A percentile compares a stretch with the other conserved stretches of the same genome.
Conservation (phyloP, 306 rosid species). For the Quercus rubra region DNA sequence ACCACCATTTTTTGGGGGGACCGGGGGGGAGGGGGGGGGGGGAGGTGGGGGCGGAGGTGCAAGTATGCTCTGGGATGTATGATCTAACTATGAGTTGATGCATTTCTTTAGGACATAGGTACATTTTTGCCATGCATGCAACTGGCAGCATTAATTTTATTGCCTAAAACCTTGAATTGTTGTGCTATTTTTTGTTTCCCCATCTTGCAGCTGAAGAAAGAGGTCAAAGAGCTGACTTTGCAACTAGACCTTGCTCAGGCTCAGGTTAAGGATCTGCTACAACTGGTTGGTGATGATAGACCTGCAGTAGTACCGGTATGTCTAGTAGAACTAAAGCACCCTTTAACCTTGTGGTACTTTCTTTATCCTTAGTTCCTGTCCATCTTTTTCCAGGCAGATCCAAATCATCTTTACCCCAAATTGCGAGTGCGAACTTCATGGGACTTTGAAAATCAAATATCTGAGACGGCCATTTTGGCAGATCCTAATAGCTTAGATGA, state of each 20-base stretch:
- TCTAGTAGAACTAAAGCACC: slow-evolving; percentile 17
- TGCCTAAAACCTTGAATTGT: slow-evolving; percentile 5
- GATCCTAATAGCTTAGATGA: slow-evolving; percentile 30
- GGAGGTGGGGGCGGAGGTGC: background rate
- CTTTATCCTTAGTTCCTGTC: slow-evolving; percentile 18
- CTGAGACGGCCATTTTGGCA: slow-evolving; percentile 28
- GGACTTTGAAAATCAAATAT: slow-evolving; percentile 49
- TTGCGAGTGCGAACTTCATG: slow-evolving; percentile 51
- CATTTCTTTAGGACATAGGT: background rate
- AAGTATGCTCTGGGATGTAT: background rate
- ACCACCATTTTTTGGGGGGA: background rate
- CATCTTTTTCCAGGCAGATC: slow-evolving; percentile 43
- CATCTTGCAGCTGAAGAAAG: slow-evolving; percentile 72
- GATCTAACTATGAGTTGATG: background rate
- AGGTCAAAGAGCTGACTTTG: slow-evolving; percentile 52
- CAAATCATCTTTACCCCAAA: slow-evolving; percentile 58
- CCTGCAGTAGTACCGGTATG: slow-evolving; percentile 49
- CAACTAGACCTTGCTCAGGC: slow-evolving; percentile 73
- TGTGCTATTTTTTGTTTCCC: slow-evolving; percentile 11
- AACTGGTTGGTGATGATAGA: slow-evolving; percentile 48
- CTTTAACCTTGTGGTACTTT: slow-evolving; percentile 5
- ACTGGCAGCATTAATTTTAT: background rate
- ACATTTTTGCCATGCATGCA: background rate
- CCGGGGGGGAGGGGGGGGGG: background rate
- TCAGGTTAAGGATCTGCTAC: slow-evolving; percentile 70